Percentiles rank a stretch among this genome's conserved stretches.
phyloP scores from a whole-genome alignment of 2,329 filamentous ascomycete species.

The Pseudonectria foliicola region DNA sequence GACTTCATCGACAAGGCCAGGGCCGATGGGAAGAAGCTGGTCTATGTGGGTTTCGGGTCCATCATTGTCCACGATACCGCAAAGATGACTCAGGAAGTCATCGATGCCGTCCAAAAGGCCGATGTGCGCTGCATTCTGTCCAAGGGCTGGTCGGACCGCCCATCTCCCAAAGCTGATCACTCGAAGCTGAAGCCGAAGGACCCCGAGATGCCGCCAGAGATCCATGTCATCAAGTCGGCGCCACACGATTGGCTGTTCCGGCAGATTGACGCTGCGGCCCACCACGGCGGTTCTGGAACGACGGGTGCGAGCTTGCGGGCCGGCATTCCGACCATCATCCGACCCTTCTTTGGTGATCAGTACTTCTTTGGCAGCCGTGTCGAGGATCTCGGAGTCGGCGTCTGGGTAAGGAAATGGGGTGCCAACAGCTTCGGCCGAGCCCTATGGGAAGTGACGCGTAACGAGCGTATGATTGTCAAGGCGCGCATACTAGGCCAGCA shows the following conservation, averaged over 20 bases:
- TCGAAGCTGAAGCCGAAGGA: constrained; percentile 49
- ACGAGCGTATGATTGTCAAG: constrained; percentile 84
- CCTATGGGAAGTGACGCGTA: constrained; percentile 85
- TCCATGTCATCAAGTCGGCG: constrained; percentile 80
- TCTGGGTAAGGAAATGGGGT: constrained; percentile 83
- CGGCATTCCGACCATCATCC: constrained; percentile 87
- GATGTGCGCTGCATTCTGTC: constrained; percentile 92
- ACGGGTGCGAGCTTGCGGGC: constrained; percentile 89
- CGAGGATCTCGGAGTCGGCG: constrained; percentile 87
- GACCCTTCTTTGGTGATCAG: constrained; percentile 96
- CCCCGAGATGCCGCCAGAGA: constrained; percentile 66
- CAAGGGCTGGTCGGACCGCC: constrained; percentile 92
- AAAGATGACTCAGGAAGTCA: constrained; percentile 84
- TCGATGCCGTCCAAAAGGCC: constrained; percentile 83
- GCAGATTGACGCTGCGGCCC: constrained; percentile 88
- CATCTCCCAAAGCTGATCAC: constrained; percentile 40
- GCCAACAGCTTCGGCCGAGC: constrained; percentile 78
- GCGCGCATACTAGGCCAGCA: constrained; percentile 75
- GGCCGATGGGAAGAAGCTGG: constrained; percentile 77
- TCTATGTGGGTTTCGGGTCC: constrained; percentile 95
- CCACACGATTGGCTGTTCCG: constrained; percentile 96
- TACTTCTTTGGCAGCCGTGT: constrained; percentile 90
- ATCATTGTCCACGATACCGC: constrained; percentile 88
- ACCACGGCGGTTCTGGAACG: constrained; percentile 91
- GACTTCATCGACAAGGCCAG: constrained; percentile 81